Conservation (phyloP, 352 stramenopile species). For the Phytophthora fragariaefolia region DNA sequence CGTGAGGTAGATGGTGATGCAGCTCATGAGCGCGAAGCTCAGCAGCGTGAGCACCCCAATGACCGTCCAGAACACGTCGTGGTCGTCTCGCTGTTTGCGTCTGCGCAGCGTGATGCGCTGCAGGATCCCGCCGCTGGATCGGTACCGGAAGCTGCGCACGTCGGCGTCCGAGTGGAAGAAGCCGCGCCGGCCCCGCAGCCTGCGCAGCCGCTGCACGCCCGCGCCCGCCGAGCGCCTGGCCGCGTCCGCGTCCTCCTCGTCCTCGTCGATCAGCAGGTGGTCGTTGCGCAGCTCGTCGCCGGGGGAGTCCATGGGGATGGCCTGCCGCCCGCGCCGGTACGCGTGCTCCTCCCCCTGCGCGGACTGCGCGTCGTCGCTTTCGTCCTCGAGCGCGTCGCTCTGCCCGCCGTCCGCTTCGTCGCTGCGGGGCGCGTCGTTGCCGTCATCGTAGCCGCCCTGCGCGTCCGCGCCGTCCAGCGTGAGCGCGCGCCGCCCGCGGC, state of each 20-base stretch:
- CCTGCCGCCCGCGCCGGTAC: slow-evolving; percentile 59
- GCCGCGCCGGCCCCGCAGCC: slow-evolving; percentile 44
- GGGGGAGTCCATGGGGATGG: slow-evolving; percentile 75
- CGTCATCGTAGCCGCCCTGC: slow-evolving; percentile 11
- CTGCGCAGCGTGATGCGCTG: slow-evolving; percentile 66
- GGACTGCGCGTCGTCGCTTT: slow-evolving; percentile 16
- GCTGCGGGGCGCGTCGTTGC: slow-evolving; percentile 9
- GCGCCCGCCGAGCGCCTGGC: background rate
- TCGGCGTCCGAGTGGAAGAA: slow-evolving; percentile 60
- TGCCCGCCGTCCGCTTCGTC: slow-evolving; percentile 17
- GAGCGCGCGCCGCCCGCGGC: slow-evolving; percentile 21
- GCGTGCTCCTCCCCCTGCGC: slow-evolving; percentile 42
- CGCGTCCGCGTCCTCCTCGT: slow-evolving; percentile 22
- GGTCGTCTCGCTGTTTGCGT: slow-evolving; percentile 57
- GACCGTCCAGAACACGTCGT: slow-evolving; percentile 76
- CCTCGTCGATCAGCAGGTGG: slow-evolving; percentile 45
- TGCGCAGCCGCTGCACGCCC: slow-evolving; percentile 40
- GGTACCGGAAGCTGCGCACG: slow-evolving; percentile 34
- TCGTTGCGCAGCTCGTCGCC: slow-evolving; percentile 48
- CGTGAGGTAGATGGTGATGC: slow-evolving; percentile 71
- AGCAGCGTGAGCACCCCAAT: slow-evolving; percentile 75
- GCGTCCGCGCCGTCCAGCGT: slow-evolving; percentile 26
- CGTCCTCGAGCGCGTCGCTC: slow-evolving; percentile 11
- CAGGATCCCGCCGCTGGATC: slow-evolving; percentile 49
- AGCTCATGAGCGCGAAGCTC: slow-evolving; percentile 68